Conservation (phyloP, 192 early-diverging fungal species). For the Gamsiella multidivaricata region DNA sequence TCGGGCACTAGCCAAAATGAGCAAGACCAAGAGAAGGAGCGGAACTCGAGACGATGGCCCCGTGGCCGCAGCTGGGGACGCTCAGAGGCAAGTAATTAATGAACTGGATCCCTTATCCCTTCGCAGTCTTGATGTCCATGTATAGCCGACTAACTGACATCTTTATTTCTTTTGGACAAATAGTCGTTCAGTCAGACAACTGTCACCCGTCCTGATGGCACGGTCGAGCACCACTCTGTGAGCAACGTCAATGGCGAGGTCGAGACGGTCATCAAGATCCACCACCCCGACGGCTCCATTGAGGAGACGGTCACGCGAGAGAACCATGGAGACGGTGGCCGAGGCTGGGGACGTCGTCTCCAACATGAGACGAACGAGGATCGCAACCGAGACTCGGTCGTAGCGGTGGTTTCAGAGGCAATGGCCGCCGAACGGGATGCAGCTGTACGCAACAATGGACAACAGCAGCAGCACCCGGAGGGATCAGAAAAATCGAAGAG, state of each 20-base stretch:
- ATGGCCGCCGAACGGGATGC: slow-evolving; percentile 7
- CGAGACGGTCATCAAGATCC: slow-evolving; percentile 36
- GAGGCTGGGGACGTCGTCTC: slow-evolving; percentile 2
- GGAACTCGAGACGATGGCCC: slow-evolving; percentile 31
- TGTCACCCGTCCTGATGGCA: slow-evolving; percentile 41
- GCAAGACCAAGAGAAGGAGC: slow-evolving; percentile 19
- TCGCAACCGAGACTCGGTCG: slow-evolving; percentile 18
- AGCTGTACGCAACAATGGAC: background rate
- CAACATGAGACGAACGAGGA: slow-evolving; percentile 19
- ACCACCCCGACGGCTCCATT: slow-evolving; percentile 31
- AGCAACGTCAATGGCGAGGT: slow-evolving; percentile 37
- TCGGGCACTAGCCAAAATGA: slow-evolving; percentile 7
- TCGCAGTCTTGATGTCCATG: background rate
- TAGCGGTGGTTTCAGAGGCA: slow-evolving; percentile 22
- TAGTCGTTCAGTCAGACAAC: slow-evolving; percentile 45
- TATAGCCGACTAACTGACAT: background rate
- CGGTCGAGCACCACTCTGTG: slow-evolving; percentile 27
- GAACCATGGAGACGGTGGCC: background rate
- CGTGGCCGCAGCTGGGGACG: slow-evolving; percentile 30
- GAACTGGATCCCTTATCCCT: too few species aligned
- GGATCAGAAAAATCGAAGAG: background rate
- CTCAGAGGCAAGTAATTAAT: slow-evolving; percentile 27
- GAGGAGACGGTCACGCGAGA: slow-evolving; percentile 31
- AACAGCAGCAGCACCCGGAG: slow-evolving; percentile 4
- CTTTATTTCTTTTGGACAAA: background rate